Conservation (phyloP, 2,329 filamentous ascomycete species). For the Hortaea werneckii region DNA sequence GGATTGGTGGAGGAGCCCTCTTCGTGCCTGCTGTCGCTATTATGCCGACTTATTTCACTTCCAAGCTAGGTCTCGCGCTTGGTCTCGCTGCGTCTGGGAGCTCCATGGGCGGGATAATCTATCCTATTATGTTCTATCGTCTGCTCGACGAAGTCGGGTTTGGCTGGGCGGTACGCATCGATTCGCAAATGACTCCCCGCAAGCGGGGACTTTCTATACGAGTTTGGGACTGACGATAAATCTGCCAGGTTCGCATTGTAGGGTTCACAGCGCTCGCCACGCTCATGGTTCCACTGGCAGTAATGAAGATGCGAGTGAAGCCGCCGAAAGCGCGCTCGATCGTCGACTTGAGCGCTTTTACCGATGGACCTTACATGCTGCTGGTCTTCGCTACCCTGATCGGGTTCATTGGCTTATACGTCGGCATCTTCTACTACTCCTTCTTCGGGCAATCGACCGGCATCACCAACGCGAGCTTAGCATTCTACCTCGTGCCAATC, state of each 20-base stretch:
- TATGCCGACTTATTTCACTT: slow-evolving; percentile 39
- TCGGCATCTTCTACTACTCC: slow-evolving; percentile 32
- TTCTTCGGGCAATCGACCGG: slow-evolving; percentile 26
- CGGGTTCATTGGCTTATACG: slow-evolving; percentile 32
- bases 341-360: slow-evolving; percentile 32
- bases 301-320: slow-evolving; percentile 28
- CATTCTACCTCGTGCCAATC: slow-evolving; percentile 35
- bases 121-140: slow-evolving; percentile 27
- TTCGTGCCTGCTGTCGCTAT: slow-evolving; percentile 39
- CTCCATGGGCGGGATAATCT: slow-evolving; percentile 29
- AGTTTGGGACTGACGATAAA: slow-evolving; percentile 7
- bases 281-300: slow-evolving; percentile 19
- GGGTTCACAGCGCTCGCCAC: slow-evolving; percentile 25
- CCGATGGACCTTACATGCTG: slow-evolving; percentile 28
- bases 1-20: slow-evolving; percentile 34
- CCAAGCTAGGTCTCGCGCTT: slow-evolving; percentile 34
- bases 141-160: slow-evolving; percentile 22
- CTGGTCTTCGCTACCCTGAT: slow-evolving; percentile 27
- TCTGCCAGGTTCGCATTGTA: slow-evolving; percentile 9
- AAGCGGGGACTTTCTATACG: too few species aligned
- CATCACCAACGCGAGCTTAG: slow-evolving; percentile 24
- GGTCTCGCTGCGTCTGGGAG: slow-evolving; percentile 38
- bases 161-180: slow-evolving; percentile 12
- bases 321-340: slow-evolving; percentile 27
- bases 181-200: too few species aligned